Evolutionary conservation across 495 filamentous ascomycete genomes (phyloP).

Genomic region (Penicillium silybi): DNA sequence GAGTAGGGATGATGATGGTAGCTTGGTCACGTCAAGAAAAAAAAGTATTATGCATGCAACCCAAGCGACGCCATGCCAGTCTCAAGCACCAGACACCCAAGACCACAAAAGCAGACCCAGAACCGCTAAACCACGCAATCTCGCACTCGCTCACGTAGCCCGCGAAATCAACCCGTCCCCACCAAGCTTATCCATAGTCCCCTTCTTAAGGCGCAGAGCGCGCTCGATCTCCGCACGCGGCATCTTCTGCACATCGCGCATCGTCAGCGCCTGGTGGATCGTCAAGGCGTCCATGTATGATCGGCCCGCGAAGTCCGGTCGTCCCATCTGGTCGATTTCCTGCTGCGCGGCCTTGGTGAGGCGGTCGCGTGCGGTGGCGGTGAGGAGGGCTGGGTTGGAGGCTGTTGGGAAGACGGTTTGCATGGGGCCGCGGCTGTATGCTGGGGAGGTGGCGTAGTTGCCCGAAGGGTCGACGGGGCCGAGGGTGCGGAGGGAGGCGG

Average conservation of each 20-base stretch:
- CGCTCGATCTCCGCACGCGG: constrained; percentile 54
- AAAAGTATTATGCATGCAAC: background rate
- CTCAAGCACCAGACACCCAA: constrained; percentile 4
- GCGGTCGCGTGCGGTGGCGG: constrained; percentile 42
- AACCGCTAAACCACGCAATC: background rate
- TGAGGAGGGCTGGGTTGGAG: constrained; percentile 49
- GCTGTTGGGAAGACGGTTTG: constrained; percentile 47
- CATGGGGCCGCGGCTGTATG: constrained; percentile 23
- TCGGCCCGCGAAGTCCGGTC: constrained; percentile 39
- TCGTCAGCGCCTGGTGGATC: constrained; percentile 55
- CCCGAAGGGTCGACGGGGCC: constrained; percentile 62
- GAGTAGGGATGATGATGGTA: background rate
- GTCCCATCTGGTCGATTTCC: constrained; percentile 46
- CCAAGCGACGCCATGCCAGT: background rate
- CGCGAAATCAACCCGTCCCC: constrained; percentile 46
- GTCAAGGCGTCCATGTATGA: constrained; percentile 59
- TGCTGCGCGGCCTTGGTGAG: constrained; percentile 45
- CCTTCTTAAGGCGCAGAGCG: constrained; percentile 52
- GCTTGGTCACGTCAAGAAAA: too few species aligned
- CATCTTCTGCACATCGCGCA: constrained; percentile 55
- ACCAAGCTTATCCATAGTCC: constrained; percentile 54
- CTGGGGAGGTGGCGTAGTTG: constrained; percentile 52
- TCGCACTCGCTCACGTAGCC: constrained; percentile 9
- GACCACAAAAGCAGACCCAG: background rate
- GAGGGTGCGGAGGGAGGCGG: constrained; percentile 56